Evolutionary conservation across 1,139 yeast genomes (phyloP), one percentile per base, ranked within the genome.

Genomic region (Magnusiomyces fungicola): DNA sequence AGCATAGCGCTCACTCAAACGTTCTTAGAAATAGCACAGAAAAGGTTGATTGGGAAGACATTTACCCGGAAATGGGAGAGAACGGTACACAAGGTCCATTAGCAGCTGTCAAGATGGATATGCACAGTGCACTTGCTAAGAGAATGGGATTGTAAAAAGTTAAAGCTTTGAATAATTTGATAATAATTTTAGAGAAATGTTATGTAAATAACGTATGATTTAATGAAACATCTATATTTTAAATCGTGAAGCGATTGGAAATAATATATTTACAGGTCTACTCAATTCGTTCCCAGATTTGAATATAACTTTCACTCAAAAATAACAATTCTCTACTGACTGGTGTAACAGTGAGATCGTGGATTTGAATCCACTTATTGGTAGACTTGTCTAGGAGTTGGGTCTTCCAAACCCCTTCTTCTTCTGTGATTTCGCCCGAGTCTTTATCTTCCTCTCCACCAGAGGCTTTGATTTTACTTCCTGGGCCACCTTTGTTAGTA

Each of bases 31-130:
- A 86, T 69, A 81, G 77, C 59, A 97, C 92, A 55, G 68, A 81
- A 22, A 68, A 78, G 14, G 70, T 92, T 43, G 96, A 88, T 59
- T 92, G 97, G 97, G 97, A 92, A 62, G 98, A 94, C 63, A 75
- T 92, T 21, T 92, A 89, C 66, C 73, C 76, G 2, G 44, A 29
- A 16, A 23, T 22, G n/a, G 76, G 71, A 51, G 51, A 40, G 18
- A 55, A 55, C 24, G 50, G 40, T 14, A 45, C 37, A 9, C 52
- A 47, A 22, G 33, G 47, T 10, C 44, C 27, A 18, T 25, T 36
- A 47, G 34, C 18, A 18, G 19, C n/a, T n/a, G 71, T 71, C 50
- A 79, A 75, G n/a, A 66, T 74, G 41, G 79, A 73, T 48, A 61
- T 69, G 57, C 96, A 87, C 64, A 64, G 79, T 27, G 90, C 83